Evolutionary conservation across 768 basidiomycete genomes (phyloP).

Genomic region (Erythrobasidium yunnanense): DNA sequence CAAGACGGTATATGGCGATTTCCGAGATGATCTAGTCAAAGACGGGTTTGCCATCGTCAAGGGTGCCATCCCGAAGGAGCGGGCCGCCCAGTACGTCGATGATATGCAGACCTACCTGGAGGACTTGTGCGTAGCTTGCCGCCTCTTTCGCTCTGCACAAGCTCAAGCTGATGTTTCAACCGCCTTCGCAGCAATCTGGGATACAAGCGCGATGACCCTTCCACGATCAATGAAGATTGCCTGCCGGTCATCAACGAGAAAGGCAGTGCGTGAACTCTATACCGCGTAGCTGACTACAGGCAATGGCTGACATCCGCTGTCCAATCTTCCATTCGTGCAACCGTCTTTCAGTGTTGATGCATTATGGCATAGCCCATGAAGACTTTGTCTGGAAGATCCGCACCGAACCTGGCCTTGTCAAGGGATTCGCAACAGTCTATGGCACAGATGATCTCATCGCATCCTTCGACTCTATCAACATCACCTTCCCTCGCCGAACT

Average conservation of each 20-base stretch:
- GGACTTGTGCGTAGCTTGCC: constrained; percentile 35
- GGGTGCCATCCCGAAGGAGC: constrained; percentile 34
- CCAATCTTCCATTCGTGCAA: not conserved
- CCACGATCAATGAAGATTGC: constrained; percentile 29
- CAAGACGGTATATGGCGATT: not conserved
- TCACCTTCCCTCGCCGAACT: not conserved
- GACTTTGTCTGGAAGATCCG: not conserved
- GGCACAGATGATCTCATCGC: constrained; percentile 38
- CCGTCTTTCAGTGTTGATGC: not conserved
- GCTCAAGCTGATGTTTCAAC: no score
- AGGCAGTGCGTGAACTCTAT: constrained; percentile 26
- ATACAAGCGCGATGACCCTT: constrained; percentile 35
- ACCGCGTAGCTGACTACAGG: not conserved
- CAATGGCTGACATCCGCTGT: not conserved
- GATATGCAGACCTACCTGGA: not conserved
- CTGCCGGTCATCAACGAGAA: constrained; percentile 30
- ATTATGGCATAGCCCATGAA: not conserved
- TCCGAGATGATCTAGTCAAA: constrained; percentile 26
- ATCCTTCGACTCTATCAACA: constrained; percentile 32
- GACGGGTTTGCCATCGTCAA: constrained; percentile 38
- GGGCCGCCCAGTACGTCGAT: constrained; percentile 32
- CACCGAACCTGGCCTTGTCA: constrained; percentile 37
- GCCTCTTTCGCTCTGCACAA: no score
- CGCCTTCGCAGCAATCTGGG: constrained; percentile 30
- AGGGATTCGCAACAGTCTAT: constrained; percentile 37